Evolutionary conservation across 1,284 basidiomycete genomes (phyloP).

Genomic region (Paramarasmius palmivorus): DNA sequence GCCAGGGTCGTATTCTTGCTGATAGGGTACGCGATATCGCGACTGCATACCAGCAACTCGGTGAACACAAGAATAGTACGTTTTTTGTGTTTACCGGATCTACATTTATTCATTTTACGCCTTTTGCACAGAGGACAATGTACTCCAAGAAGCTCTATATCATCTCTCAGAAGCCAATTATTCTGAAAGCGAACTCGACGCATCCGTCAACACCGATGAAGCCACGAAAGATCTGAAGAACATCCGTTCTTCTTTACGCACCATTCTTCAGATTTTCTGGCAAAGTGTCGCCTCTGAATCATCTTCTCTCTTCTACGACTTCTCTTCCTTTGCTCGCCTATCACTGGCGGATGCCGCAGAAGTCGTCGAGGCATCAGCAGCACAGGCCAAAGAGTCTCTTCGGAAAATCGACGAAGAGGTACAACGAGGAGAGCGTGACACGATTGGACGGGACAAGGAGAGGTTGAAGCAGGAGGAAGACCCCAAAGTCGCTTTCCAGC

Average conservation of each 20-base stretch:
- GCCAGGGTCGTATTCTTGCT: constrained; percentile 51
- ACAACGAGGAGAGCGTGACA: constrained; percentile 56
- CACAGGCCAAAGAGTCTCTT: constrained; percentile 47
- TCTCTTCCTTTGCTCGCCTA: constrained; percentile 61
- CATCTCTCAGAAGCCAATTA: constrained; percentile 56
- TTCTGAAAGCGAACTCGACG: constrained; percentile 32
- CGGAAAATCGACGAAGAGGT: constrained; percentile 57
- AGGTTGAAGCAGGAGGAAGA: constrained; percentile 45
- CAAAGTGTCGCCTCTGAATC: constrained; percentile 52
- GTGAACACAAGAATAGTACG: constrained; percentile 55
- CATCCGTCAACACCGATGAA: constrained; percentile 40
- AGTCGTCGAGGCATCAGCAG: constrained; percentile 49
- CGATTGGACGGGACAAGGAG: constrained; percentile 52
- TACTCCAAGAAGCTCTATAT: constrained; percentile 64
- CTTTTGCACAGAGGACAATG: constrained; percentile 58
- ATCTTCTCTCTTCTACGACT: constrained; percentile 53
- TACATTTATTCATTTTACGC: not conserved
- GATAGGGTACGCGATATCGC: constrained; percentile 49
- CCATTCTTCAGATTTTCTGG: constrained; percentile 52
- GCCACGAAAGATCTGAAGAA: constrained; percentile 49
- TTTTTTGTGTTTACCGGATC: not conserved
- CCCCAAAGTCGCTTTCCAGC: constrained; percentile 54
- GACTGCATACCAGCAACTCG: constrained; percentile 52
- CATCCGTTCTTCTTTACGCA: constrained; percentile 48
- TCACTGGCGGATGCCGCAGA: constrained; percentile 65